These are phyloP conservation scores for Periconia digitata DNA, from an alignment of 2,329 filamentous ascomycete species.

Conservation along the genomic window DNA sequence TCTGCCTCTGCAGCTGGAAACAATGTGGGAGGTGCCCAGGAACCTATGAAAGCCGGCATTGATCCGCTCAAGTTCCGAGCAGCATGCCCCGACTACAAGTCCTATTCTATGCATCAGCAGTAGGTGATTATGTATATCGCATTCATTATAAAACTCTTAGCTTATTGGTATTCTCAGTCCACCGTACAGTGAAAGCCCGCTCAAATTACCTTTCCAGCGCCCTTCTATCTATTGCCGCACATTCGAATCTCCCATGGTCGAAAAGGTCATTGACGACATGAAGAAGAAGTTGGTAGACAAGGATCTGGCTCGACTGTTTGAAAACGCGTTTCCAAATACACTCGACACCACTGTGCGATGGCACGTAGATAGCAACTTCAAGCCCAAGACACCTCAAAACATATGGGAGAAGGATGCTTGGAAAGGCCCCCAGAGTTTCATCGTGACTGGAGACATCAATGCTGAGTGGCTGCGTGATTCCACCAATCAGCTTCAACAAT, in stretches of 20 bases:
- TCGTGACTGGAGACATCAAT: slow-evolving; percentile 91
- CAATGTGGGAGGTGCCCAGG: slow-evolving; percentile 25
- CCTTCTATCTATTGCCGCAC: slow-evolving; percentile 81
- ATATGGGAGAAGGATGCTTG: slow-evolving; percentile 58
- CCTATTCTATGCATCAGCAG: slow-evolving; percentile 63
- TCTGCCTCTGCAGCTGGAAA: slow-evolving; percentile 3
- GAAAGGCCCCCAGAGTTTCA: slow-evolving; percentile 86
- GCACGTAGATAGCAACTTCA: slow-evolving; percentile 66
- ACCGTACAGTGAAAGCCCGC: slow-evolving; percentile 77
- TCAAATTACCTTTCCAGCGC: slow-evolving; percentile 82
- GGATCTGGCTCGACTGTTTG: slow-evolving; percentile 88
- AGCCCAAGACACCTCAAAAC: slow-evolving; percentile 42
- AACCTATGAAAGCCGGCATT: slow-evolving; percentile 29
- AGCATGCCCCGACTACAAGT: slow-evolving; percentile 68
- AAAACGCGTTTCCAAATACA: slow-evolving; percentile 92
- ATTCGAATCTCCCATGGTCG: slow-evolving; percentile 83
- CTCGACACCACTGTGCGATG: slow-evolving; percentile 88
- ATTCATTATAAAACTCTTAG: too few relatives aligned
- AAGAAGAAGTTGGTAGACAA: slow-evolving; percentile 78
- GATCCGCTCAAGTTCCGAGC: slow-evolving; percentile 39
- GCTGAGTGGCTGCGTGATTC: slow-evolving; percentile 92
- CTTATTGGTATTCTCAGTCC: slow-evolving; percentile 52
- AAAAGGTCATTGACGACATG: slow-evolving; percentile 82
- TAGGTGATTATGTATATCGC: slow-evolving; percentile 42
- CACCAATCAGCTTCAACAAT: slow-evolving; percentile 89